Evolutionary conservation across 208 protist species (phyloP).

Genomic region (Lotmaria passim): DNA sequence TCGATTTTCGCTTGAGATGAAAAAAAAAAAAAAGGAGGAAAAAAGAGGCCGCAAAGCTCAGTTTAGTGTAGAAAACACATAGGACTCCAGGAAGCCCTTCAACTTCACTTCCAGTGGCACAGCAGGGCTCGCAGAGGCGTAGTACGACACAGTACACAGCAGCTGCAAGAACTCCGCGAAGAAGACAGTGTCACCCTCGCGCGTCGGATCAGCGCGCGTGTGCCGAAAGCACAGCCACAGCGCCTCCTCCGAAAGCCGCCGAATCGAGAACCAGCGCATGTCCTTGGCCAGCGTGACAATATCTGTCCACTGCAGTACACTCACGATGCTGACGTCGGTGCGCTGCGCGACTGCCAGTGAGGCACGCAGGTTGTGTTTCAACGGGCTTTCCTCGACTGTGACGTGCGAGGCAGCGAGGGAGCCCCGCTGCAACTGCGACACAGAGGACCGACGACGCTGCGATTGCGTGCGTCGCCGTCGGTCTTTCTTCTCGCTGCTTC

Average conservation of each 20-base stretch:
- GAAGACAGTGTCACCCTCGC: slow-evolving; percentile 66
- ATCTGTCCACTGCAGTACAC: slow-evolving; percentile 49
- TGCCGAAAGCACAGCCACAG: slow-evolving; percentile 50
- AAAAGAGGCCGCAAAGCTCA: neutral
- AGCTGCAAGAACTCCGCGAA: slow-evolving; percentile 73
- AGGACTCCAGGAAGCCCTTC: slow-evolving; percentile 43
- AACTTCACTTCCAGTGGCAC: slow-evolving; percentile 68
- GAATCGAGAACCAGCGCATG: slow-evolving; percentile 45
- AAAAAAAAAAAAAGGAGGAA: neutral
- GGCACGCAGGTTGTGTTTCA: neutral
- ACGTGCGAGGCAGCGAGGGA: neutral
- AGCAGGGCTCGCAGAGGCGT: slow-evolving; percentile 47
- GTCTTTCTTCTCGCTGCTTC: too few species aligned
- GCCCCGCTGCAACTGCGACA: neutral
- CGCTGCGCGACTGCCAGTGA: slow-evolving; percentile 10
- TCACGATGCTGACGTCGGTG: slow-evolving; percentile 72
- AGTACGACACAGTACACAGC: slow-evolving; percentile 62
- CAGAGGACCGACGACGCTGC: neutral
- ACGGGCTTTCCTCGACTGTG: neutral
- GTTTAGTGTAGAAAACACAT: slow-evolving; percentile 35
- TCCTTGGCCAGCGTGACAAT: slow-evolving; percentile 54
- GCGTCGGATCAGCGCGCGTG: slow-evolving; percentile 41
- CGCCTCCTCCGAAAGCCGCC: slow-evolving; percentile 14
- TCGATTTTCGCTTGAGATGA: too few species aligned
- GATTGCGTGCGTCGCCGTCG: neutral